Evolutionary conservation across 371 early-diverging fungal species (phyloP), one percentile per base, ranked within the genome.

Genomic region (Synchytrium microbalum): DNA sequence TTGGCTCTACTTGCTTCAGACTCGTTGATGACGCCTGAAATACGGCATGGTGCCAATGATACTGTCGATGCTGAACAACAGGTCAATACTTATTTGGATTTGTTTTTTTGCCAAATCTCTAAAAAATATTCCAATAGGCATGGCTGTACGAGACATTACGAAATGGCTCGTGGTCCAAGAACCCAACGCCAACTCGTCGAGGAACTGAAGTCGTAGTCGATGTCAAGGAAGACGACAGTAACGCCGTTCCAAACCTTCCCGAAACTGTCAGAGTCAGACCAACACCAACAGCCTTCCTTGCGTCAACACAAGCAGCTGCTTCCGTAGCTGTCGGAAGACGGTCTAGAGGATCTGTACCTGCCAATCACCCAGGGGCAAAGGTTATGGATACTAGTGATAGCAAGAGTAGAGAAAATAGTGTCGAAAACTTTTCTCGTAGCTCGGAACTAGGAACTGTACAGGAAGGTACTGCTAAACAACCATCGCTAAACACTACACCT

Each of bases 11-110:
- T 65, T 23, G 59, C 65, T 26, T 46, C 52, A 1, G 67, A 62
- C 10, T 63, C 66, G 23, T 32, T 74, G 16, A 64, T 74, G 51
- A 67, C 63, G 0, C 74, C 74, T 3, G 67, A 63, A 5, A 55
- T 74, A 29, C 71, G 68, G 25, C 64, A 63, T 63, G 60, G 70
- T 28, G 76, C 77, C 2, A 64, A 72, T 29, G 55, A 54, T n/a
- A 64, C 58, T 0, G 55, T 60, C 8, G 64, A 68, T 32, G 38
- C 58, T 51, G 68, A 68, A 25, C 67, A 67, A 23, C 63, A 67
- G 59, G 67, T 67, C 46, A 38, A 33, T 10, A 24, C 30, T 19
- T 23, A 51, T n/a, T 14, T 51, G 51, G n/a, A 51, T 14, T 14
- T 14, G 13, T n/a, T 14, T 51, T 13, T 51, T 51, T n/a, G n/a